These are phyloP conservation scores for Copromyces sp. DNA, from an alignment of 495 filamentous ascomycete species.

Conservation along the genomic window DNA sequence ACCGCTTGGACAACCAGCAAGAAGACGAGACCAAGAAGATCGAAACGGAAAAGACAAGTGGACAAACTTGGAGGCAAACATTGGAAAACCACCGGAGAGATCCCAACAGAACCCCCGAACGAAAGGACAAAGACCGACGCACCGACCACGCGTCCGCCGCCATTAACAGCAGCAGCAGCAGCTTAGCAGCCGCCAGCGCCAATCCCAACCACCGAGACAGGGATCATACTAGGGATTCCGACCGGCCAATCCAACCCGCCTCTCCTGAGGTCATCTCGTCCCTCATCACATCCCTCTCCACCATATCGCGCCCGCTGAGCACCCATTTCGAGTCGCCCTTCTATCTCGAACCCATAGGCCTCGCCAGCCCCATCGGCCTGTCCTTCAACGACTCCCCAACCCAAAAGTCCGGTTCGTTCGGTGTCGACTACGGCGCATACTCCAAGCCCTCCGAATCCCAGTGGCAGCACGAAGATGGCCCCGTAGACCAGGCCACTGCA, in stretches of 20 bases:
- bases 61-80: not conserved
- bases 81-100: not conserved
- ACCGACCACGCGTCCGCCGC: not conserved
- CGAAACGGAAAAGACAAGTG: not conserved
- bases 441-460: constrained; percentile 30
- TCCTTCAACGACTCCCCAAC: constrained; percentile 40
- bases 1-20: not conserved
- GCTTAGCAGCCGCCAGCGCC: constrained; percentile 12
- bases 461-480: constrained; percentile 53
- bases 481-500: constrained; percentile 53
- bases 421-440: constrained; percentile 60
- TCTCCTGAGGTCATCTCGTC: constrained; percentile 92
- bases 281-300: constrained; percentile 82
- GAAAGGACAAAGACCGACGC: constrained; percentile 12
- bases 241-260: constrained; percentile 43
- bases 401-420: constrained; percentile 40
- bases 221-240: constrained; percentile 4
- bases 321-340: constrained; percentile 54
- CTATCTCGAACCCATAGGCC: constrained; percentile 19
- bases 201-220: constrained; percentile 17
- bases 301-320: constrained; percentile 67
- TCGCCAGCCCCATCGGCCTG: constrained; percentile 30
- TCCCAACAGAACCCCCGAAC: constrained; percentile 19
- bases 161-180: not conserved
- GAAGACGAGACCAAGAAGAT: not conserved